A percentile compares a stretch with the other conserved stretches of the same genome.
These are phyloP conservation scores for Filobasidium wieringae DNA, from an alignment of 768 basidiomycete genomes.

Conservation along the genomic window DNA sequence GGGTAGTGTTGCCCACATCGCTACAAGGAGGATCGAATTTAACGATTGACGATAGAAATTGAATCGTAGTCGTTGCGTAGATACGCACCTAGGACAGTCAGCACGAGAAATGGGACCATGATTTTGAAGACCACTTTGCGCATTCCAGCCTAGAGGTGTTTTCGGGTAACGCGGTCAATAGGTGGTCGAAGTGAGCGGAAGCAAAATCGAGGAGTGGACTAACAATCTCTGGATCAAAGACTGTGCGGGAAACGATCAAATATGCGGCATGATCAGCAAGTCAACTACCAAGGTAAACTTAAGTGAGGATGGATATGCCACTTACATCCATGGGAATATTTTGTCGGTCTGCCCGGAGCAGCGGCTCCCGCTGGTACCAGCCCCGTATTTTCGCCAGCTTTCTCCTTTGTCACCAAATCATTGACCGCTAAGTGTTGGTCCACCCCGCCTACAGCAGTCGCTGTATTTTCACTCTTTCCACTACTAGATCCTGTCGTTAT, in stretches of 20 bases:
- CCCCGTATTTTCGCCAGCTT: no score
- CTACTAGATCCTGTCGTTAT: no score
- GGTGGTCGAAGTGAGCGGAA: not conserved
- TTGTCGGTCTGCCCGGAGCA: conserved; percentile 7
- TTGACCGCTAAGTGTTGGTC: no score
- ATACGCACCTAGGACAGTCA: no score
- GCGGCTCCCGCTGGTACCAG: no score
- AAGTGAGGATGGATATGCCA: conserved; percentile 5
- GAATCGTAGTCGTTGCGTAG: no score
- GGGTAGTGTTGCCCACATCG: conserved; percentile 43
- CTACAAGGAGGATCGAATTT: conserved; percentile 6
- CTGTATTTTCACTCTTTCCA: no score
- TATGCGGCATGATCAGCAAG: not conserved
- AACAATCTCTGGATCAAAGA: conserved; percentile 12
- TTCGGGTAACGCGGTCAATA: not conserved
- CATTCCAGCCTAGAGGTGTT: not conserved
- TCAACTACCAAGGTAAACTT: not conserved
- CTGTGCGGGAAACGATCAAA: conserved; percentile 15
- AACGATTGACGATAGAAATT: not conserved
- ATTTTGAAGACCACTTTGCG: conserved; percentile 26
- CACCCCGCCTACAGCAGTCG: no score
- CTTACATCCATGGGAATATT: conserved; percentile 24
- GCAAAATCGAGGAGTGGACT: not conserved
- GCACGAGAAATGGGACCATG: conserved; percentile 27
- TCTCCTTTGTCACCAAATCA: no score